These are phyloP conservation scores for Gymnopilus junonius DNA, from an alignment of 768 basidiomycete genomes.

Conservation along the genomic window DNA sequence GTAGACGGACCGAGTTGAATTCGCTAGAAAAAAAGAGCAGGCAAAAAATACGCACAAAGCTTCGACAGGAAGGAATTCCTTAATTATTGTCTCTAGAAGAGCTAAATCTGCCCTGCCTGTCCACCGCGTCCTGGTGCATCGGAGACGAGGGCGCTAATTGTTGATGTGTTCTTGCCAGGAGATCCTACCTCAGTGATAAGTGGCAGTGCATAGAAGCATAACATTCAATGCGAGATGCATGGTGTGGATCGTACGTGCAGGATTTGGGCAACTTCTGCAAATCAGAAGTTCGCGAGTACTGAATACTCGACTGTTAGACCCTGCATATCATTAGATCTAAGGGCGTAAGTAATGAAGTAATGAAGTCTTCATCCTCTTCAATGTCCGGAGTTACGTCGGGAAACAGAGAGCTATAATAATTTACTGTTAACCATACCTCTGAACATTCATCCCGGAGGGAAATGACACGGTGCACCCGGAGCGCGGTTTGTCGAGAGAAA, in stretches of 20 bases:
- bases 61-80: background rate
- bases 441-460: conserved; percentile 1
- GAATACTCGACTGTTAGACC: background rate
- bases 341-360: background rate
- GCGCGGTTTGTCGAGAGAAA: background rate
- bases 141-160: background rate
- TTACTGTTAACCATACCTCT: background rate
- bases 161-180: conserved; percentile 14
- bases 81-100: background rate
- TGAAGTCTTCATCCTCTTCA: background rate
- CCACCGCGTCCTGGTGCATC: background rate
- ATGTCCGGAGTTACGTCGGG: background rate
- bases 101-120: background rate
- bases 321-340: background rate
- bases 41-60: background rate
- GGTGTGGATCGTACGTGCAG: background rate
- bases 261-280: background rate
- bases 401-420: background rate
- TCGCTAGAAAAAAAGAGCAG: background rate
- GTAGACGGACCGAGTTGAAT: background rate
- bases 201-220: conserved; percentile 31
- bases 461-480: conserved; percentile 10
- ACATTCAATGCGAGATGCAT: background rate
- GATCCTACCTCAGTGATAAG: conserved; percentile 22
- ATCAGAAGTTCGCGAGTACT: background rate